These are phyloP conservation scores for Trichoderma atrobrunneum DNA, from an alignment of 2,329 filamentous ascomycete genomes.

Conservation along the genomic window DNA sequence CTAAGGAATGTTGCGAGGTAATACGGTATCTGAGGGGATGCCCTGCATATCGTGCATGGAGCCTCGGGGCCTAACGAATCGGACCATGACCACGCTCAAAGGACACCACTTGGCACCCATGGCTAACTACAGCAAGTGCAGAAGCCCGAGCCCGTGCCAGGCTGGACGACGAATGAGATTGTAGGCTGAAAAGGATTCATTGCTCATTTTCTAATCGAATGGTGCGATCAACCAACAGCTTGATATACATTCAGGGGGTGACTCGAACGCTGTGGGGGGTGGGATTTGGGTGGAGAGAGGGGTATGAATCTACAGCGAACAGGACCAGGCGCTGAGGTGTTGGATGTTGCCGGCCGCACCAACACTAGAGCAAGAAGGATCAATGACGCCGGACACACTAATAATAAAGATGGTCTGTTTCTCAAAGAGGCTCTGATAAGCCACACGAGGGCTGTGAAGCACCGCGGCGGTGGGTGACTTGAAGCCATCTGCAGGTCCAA, in stretches of 20 bases:
- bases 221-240: background rate
- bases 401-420: background rate
- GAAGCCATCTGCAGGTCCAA: background rate
- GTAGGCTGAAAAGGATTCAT: background rate
- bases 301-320: background rate
- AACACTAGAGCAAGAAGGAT: too few relatives aligned
- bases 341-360: background rate
- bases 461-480: background rate
- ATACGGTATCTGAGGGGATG: background rate
- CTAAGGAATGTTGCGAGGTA: too few relatives aligned
- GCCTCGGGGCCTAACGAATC: background rate
- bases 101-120: background rate
- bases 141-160: too few relatives aligned
- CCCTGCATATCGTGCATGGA: background rate
- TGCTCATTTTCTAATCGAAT: background rate
- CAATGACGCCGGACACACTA: background rate
- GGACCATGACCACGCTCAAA: background rate
- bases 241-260: background rate
- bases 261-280: background rate
- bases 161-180: background rate
- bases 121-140: background rate
- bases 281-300: background rate
- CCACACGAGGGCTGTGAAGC: background rate
- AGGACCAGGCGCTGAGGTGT: background rate
- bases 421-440: background rate